Percentiles rank a stretch among this genome's conserved stretches.
phyloP scores from a whole-genome alignment of 805 yeast genomes.

The Kluyveromyces lactis region DNA sequence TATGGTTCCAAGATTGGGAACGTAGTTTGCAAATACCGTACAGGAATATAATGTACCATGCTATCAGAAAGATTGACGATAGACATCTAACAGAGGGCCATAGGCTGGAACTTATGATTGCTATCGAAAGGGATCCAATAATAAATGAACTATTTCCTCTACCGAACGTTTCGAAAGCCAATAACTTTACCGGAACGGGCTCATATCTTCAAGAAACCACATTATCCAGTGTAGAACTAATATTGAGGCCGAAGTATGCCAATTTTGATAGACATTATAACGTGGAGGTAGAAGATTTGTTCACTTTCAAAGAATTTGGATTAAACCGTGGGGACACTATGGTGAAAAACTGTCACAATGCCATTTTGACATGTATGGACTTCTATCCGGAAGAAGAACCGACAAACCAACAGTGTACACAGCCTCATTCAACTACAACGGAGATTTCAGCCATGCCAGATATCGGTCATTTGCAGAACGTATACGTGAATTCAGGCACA shows the following conservation, averaged over 20 bases:
- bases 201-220: slow-evolving; percentile 2
- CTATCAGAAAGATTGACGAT: slow-evolving; percentile 14
- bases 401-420: slow-evolving; percentile 5
- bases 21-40: slow-evolving; percentile 34
- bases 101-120: slow-evolving; percentile 18
- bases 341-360: slow-evolving; percentile 31
- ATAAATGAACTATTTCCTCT: slow-evolving; percentile 19
- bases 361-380: slow-evolving; percentile 31
- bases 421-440: no score
- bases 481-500: slow-evolving; percentile 16
- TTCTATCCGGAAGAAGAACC: slow-evolving; percentile 12
- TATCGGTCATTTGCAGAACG: slow-evolving; percentile 9
- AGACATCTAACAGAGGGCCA: slow-evolving; percentile 13
- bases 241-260: slow-evolving; percentile 30
- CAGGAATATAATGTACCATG: slow-evolving; percentile 26
- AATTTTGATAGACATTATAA: slow-evolving; percentile 32
- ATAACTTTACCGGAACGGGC: not conserved
- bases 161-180: not conserved
- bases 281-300: slow-evolving; percentile 28
- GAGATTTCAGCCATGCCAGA: slow-evolving; percentile 15
- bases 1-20: slow-evolving; percentile 32
- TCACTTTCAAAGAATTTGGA: slow-evolving; percentile 32
- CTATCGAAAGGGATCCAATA: slow-evolving; percentile 21
- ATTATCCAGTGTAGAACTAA: slow-evolving; percentile 25
- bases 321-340: slow-evolving; percentile 33